phyloP scores from a whole-genome alignment of 1,284 basidiomycete genomes.

The Leccinum ponderosum region DNA sequence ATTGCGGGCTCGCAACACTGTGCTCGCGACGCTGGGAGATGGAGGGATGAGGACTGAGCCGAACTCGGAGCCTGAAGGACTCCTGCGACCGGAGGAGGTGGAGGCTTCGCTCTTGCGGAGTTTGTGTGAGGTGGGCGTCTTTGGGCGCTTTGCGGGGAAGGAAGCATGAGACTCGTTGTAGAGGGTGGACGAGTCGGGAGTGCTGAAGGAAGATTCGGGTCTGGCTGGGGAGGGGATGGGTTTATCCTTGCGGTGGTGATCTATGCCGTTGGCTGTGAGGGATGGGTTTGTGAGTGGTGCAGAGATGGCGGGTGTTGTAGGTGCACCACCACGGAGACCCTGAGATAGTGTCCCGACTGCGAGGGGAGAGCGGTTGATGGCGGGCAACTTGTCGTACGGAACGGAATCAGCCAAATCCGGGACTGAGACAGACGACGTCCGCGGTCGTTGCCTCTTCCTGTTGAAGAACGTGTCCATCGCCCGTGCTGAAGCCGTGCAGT shows the following conservation, averaged over 20 bases:
- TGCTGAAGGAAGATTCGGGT: conserved; percentile 54
- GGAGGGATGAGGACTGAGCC: conserved; percentile 41
- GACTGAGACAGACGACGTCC: conserved; percentile 47
- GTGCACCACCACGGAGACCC: conserved; percentile 49
- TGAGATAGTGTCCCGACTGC: conserved; percentile 58
- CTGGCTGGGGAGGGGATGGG: conserved; percentile 38
- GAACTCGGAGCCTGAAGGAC: conserved; percentile 48
- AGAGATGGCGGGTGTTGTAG: conserved; percentile 49
- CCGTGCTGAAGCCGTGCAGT: conserved; percentile 6
- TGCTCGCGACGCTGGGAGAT: conserved; percentile 34
- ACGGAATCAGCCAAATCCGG: conserved; percentile 59
- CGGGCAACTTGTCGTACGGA: conserved; percentile 69
- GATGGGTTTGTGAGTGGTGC: conserved; percentile 79
- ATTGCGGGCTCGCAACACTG: conserved; percentile 50
- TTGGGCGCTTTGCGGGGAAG: conserved; percentile 36
- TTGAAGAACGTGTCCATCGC: conserved; percentile 41
- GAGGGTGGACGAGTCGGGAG: conserved; percentile 58
- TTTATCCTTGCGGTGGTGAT: conserved; percentile 56
- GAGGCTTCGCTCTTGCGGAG: conserved; percentile 58
- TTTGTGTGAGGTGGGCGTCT: conserved; percentile 40
- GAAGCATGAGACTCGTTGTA: conserved; percentile 49
- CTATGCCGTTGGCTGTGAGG: conserved; percentile 66
- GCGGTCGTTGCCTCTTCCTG: conserved; percentile 44
- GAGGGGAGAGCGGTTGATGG: conserved; percentile 55
- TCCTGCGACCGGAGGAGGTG: conserved; percentile 42